Percentiles rank a stretch among this genome's conserved stretches.
Evolutionary conservation across 1,284 basidiomycete species (phyloP).

Genomic region (Cryptococcus maquisensis): DNA sequence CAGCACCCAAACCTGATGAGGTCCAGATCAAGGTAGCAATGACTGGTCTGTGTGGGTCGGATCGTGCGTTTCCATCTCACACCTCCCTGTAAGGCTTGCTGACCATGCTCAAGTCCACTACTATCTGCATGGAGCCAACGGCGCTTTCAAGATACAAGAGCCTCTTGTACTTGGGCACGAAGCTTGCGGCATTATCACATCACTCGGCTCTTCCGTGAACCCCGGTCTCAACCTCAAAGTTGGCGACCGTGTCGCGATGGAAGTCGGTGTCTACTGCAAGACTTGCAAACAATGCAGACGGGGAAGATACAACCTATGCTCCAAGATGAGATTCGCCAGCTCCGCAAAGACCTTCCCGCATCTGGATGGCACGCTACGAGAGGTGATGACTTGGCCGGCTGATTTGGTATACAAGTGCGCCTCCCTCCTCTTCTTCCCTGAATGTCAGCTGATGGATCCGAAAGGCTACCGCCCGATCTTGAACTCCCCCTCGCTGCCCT

Average conservation of each 20-base stretch:
- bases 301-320: conserved; percentile 93
- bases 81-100: not conserved
- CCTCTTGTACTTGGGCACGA: conserved; percentile 90
- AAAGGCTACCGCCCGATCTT: conserved; percentile 70
- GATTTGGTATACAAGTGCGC: conserved; percentile 80
- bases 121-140: conserved; percentile 81
- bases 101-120: conserved; percentile 65
- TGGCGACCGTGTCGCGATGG: conserved; percentile 89
- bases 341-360: conserved; percentile 91
- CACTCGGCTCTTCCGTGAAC: conserved; percentile 31
- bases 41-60: conserved; percentile 88
- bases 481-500: conserved; percentile 75
- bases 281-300: conserved; percentile 53
- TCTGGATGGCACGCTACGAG: conserved; percentile 84
- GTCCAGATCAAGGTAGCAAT: conserved; percentile 56
- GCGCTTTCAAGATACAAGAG: conserved; percentile 77
- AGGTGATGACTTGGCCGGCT: conserved; percentile 80
- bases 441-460: not conserved
- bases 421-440: conserved; percentile 20
- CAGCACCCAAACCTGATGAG: conserved; percentile 42
- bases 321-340: conserved; percentile 74
- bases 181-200: conserved; percentile 64
- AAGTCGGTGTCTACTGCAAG: conserved; percentile 84
- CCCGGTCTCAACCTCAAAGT: conserved; percentile 54
- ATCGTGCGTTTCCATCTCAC: conserved; percentile 57